Evolutionary conservation across 441 rosid species (phyloP), one percentile per base, ranked within the genome.

Genomic region (Gossypium trilobum): DNA sequence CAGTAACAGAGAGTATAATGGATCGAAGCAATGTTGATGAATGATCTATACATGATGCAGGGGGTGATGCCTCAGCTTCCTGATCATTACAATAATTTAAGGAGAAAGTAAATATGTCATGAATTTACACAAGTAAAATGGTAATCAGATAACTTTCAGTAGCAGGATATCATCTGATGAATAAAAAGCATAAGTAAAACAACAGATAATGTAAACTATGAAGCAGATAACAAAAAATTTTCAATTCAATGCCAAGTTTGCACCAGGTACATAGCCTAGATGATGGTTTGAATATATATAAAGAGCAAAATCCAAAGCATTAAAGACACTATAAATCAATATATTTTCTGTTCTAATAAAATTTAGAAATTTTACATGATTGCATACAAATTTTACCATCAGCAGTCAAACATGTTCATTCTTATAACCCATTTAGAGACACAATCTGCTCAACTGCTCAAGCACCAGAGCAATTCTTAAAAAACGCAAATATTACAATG

Each of bases 31-130:
- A 78, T n/a, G 85, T 79, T 0, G 96, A 90, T 55, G 85, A 77
- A 82, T 90, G 84, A 78, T 89, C 89, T 70, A 92, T 51, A 77
- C 91, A 87, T 27, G 93, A 85, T 31, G 87, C 65, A 70, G 87
- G 75, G 36, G 73, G 77, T 48, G 87, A 81, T 46, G 77, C 78
- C 77, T 82, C 85, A 70, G 75, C 75, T 73, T 77, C 86, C 87
- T 85, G 82, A 73, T 70, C 80, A 85, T 79, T 39, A 16, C 69
- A 76, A 81, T 56, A 65, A 58, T 51, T 52, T 39, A 55, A 68
- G 27, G 7, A 29, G 9, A 16, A 71, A 22, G 2, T 46, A 73
- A 23, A 62, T n/a, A 25, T 25, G 46, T 31, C 54, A 17, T 1
- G 4, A 71, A 13, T 46, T 48, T 27, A 48, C 48, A n/a, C 39